phyloP scores from a whole-genome alignment of 345 rosid genomes.

The Turnera subulata region DNA sequence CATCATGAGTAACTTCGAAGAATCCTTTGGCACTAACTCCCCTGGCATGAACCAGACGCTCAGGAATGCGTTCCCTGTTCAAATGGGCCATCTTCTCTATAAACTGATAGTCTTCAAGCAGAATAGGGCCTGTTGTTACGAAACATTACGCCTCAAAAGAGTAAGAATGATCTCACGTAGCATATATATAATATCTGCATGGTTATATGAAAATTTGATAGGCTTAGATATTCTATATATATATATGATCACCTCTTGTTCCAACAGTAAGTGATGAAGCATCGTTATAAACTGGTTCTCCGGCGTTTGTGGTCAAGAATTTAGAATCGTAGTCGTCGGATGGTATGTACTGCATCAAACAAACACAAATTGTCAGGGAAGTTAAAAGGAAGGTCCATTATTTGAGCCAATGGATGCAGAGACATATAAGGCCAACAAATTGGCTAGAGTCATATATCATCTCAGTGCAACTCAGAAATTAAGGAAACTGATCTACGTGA shows the following conservation, averaged over 20 bases:
- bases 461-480: too few species aligned
- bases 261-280: slow-evolving; percentile 19
- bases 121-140: slow-evolving; percentile 21
- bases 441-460: too few species aligned
- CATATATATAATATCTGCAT: too few species aligned
- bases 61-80: slow-evolving; percentile 29
- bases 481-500: too few species aligned
- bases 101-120: slow-evolving; percentile 27
- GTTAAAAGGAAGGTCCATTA: background rate
- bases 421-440: too few species aligned
- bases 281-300: slow-evolving; percentile 19
- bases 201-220: too few species aligned
- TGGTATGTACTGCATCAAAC: slow-evolving; percentile 12
- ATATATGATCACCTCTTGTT: slow-evolving; percentile 7
- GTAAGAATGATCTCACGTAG: too few species aligned
- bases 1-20: slow-evolving; percentile 27
- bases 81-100: slow-evolving; percentile 28
- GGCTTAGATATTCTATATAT: too few species aligned
- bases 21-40: slow-evolving; percentile 30
- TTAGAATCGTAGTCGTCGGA: slow-evolving; percentile 11
- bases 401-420: background rate
- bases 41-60: slow-evolving; percentile 29
- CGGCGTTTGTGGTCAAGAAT: slow-evolving; percentile 18
- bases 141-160: background rate
- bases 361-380: background rate